Evolutionary conservation across 768 basidiomycete species (phyloP).

Genomic region (Crepidotus variabilis): DNA sequence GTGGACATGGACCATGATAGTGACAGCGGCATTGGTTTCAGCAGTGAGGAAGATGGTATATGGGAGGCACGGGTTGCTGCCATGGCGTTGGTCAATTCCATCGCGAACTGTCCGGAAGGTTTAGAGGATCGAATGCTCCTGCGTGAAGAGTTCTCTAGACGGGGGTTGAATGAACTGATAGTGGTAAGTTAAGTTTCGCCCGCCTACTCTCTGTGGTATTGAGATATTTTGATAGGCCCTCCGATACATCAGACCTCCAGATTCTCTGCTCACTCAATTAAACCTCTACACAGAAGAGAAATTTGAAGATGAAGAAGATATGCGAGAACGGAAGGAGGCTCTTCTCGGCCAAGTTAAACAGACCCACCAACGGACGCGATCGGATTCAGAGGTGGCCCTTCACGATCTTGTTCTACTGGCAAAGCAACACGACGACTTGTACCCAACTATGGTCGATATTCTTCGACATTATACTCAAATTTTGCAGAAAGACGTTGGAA

Average conservation of each 20-base stretch:
- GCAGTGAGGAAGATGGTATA: slow-evolving; percentile 58
- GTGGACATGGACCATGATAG: slow-evolving; percentile 29
- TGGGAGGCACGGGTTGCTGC: slow-evolving; percentile 82
- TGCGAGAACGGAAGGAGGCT: slow-evolving; percentile 57
- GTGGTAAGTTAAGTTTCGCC: slow-evolving; percentile 53
- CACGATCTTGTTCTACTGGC: slow-evolving; percentile 60
- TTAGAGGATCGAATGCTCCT: slow-evolving; percentile 77
- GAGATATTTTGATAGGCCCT: slow-evolving; percentile 47
- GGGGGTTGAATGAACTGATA: slow-evolving; percentile 81
- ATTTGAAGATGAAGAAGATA: slow-evolving; percentile 85
- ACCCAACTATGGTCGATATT: slow-evolving; percentile 58
- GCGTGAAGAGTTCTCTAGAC: slow-evolving; percentile 76
- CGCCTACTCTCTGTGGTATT: background rate
- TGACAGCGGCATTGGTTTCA: slow-evolving; percentile 31
- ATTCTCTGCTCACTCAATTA: slow-evolving; percentile 67
- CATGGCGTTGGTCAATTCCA: slow-evolving; percentile 76
- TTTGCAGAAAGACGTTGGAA: slow-evolving; percentile 54
- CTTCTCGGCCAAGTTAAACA: slow-evolving; percentile 22
- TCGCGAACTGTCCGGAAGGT: slow-evolving; percentile 71
- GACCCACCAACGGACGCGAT: slow-evolving; percentile 29
- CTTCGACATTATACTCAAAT: slow-evolving; percentile 53
- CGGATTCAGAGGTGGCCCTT: slow-evolving; percentile 52
- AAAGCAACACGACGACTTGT: slow-evolving; percentile 58
- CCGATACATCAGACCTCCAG: slow-evolving; percentile 73
- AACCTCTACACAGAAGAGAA: slow-evolving; percentile 85